Base-by-base conservation (phyloP, 2,329 filamentous ascomycete species). In the Ascochyta lentis region DNA sequence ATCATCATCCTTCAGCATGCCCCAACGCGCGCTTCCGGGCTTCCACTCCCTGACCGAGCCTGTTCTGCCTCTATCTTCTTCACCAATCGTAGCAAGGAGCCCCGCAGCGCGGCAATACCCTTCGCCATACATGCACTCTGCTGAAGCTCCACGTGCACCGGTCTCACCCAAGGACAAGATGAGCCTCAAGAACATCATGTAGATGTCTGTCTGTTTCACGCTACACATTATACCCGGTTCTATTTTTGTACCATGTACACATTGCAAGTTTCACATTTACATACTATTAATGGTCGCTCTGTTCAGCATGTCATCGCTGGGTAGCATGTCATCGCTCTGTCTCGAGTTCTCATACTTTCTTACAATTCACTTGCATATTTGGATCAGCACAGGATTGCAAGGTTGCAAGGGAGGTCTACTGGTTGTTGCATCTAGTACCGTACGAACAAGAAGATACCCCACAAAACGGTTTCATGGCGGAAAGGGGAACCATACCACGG, bases 181-280 rank as follows among this genome's bases (percentile, higher is more conserved):
- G 71, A 71, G 67, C 55, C 64, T 75, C 29, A 65, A 65, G 54
- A 66, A 65, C 63, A 70, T 75, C 60, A 64, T 73, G 62, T 73
- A 67, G 64, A 63, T 62, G 60, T 57, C 22, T 22, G 19, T 60
- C 56, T 58, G 63, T 67, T 67, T 65, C 58, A 64, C 56, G 50
- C 46, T 61, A 57, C 52, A 27, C 49, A 58, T 53, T 56, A 61
- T 65, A 62, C 56, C 64, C 64, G 43, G 60, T 67, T 57, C 58
- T 68, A 53, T 49, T 49, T 50, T 33, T 47, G 44, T 39, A 57
- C 45, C 45, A 58, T 58, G 45, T 50, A 50, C 49, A 49, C 52
- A 35, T 27, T 57, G 43, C 43, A 27, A 34, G 54, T 57, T 53
- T 57, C 54, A 57, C 41, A 42, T 49, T 13, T 53, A 57, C 49